Evolutionary conservation across 345 rosid species (phyloP).

Genomic region (Aethionema arabicum): DNA sequence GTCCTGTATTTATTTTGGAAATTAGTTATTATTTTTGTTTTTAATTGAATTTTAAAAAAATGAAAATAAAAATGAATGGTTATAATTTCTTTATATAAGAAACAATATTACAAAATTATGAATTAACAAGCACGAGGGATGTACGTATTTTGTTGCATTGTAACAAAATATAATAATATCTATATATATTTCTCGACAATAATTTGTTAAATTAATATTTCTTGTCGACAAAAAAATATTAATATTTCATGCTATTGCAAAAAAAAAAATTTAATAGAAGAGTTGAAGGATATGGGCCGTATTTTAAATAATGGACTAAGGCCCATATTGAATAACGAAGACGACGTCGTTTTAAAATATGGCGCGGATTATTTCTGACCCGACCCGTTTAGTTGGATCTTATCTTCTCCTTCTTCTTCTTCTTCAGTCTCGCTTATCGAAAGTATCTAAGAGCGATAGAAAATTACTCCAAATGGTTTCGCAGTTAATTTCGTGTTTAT

Average conservation of each 20-base stretch:
- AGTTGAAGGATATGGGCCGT: too few species aligned
- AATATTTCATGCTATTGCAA: too few species aligned
- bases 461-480: constrained; percentile 40
- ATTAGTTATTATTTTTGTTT: constrained; percentile 25
- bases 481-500: constrained; percentile 35
- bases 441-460: not conserved
- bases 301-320: too few species aligned
- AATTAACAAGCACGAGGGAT: constrained; percentile 33
- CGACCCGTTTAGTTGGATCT: constrained; percentile 31
- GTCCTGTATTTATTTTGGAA: constrained; percentile 16
- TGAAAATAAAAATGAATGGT: constrained; percentile 19
- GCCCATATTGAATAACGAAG: too few species aligned
- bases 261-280: too few species aligned
- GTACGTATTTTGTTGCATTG: constrained; percentile 19
- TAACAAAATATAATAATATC: not conserved
- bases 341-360: too few species aligned
- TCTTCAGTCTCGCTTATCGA: constrained; percentile 15
- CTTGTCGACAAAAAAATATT: too few species aligned
- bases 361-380: not conserved
- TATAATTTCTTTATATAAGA: constrained; percentile 8
- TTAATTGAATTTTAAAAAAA: constrained; percentile 2
- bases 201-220: too few species aligned
- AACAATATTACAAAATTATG: constrained; percentile 35
- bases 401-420: constrained; percentile 36
- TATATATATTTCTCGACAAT: too few species aligned